phyloP scores from a whole-genome alignment of 305 asterid species.

The Lippia alba region DNA sequence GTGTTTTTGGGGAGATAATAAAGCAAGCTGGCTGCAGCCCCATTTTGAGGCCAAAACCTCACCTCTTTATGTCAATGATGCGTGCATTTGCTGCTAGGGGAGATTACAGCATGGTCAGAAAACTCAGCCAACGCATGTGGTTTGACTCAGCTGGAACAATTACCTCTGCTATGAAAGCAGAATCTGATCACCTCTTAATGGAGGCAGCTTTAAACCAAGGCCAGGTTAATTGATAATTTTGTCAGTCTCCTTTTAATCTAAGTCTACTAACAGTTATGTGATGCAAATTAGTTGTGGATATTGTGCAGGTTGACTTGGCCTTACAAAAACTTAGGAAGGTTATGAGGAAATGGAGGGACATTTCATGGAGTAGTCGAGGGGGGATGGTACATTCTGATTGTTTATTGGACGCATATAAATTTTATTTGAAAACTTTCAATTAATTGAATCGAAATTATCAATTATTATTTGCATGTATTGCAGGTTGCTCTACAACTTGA shows the following conservation, averaged over 20 bases:
- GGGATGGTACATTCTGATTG: slow-evolving; percentile 60
- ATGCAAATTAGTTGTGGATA: slow-evolving; percentile 22
- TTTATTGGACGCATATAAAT: slow-evolving; percentile 26
- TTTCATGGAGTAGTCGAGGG: slow-evolving; percentile 75
- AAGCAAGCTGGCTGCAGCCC: slow-evolving; percentile 53
- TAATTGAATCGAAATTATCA: slow-evolving; percentile 20
- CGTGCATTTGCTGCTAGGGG: slow-evolving; percentile 75
- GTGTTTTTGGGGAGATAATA: slow-evolving; percentile 70
- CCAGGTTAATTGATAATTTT: slow-evolving; percentile 44
- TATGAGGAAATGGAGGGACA: slow-evolving; percentile 59
- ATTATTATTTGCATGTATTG: slow-evolving; percentile 25
- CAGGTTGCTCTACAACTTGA: slow-evolving; percentile 75
- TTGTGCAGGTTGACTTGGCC: slow-evolving; percentile 70
- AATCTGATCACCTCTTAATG: slow-evolving; percentile 73
- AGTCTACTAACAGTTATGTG: slow-evolving; percentile 23
- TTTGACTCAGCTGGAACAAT: slow-evolving; percentile 68
- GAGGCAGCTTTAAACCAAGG: slow-evolving; percentile 80
- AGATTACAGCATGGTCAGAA: slow-evolving; percentile 56
- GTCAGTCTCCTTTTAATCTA: slow-evolving; percentile 26
- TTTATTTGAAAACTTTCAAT: slow-evolving; percentile 6
- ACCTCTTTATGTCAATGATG: slow-evolving; percentile 72
- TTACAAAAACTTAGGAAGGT: slow-evolving; percentile 50
- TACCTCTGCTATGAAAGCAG: slow-evolving; percentile 53
- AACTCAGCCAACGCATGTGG: slow-evolving; percentile 67
- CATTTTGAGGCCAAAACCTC: slow-evolving; percentile 68